Conservation (phyloP, 2,329 filamentous ascomycete genomes). For the Nannizzia gypsea region DNA sequence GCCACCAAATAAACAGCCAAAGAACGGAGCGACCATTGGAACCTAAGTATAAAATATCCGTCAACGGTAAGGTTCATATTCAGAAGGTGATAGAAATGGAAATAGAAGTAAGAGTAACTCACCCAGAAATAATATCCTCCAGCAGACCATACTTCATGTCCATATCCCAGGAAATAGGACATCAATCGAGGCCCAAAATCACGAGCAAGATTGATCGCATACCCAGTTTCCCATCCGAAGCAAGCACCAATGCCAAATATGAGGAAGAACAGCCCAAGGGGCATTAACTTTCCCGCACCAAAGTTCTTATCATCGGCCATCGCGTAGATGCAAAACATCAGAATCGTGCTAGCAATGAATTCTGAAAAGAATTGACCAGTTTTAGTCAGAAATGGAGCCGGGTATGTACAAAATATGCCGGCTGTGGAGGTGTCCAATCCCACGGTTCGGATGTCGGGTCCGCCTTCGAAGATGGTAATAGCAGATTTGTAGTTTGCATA, state of each 20-base stretch:
- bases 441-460: constrained; percentile 50
- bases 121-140: constrained; percentile 65
- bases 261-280: constrained; percentile 56
- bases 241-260: constrained; percentile 62
- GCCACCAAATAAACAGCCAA: constrained; percentile 52
- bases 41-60: constrained; percentile 36
- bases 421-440: constrained; percentile 48
- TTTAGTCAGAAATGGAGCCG: constrained; percentile 48
- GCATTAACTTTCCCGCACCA: constrained; percentile 47
- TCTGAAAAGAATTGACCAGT: constrained; percentile 61
- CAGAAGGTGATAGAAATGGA: neutral
- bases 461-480: constrained; percentile 53
- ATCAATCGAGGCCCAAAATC: constrained; percentile 60
- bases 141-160: constrained; percentile 52
- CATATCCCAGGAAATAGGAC: constrained; percentile 57
- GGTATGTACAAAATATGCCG: constrained; percentile 63
- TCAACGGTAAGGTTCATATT: neutral
- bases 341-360: constrained; percentile 53
- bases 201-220: constrained; percentile 61
- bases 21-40: constrained; percentile 60
- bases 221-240: constrained; percentile 67
- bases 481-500: constrained; percentile 54
- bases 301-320: constrained; percentile 41
- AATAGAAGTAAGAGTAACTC: constrained; percentile 12
- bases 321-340: constrained; percentile 63